These are phyloP conservation scores for Eleusine indica DNA, from an alignment of 176 grass and related monocot genomes.

Conservation along the genomic window DNA sequence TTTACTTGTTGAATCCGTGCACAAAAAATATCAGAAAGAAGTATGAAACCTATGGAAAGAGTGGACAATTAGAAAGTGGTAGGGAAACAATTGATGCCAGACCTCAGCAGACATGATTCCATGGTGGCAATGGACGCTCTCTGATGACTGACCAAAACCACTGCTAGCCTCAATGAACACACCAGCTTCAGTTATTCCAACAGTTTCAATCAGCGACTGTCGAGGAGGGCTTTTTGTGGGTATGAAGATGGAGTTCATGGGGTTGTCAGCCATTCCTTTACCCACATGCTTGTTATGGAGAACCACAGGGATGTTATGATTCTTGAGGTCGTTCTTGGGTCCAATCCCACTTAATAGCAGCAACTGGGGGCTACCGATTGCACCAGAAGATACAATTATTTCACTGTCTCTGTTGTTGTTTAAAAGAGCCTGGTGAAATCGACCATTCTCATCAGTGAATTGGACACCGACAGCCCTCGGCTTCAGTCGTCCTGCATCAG, in stretches of 20 bases:
- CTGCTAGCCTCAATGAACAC: conserved; percentile 90
- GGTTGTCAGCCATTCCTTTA: conserved; percentile 82
- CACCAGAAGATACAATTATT: conserved; percentile 67
- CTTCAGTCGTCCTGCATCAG: conserved; percentile 38
- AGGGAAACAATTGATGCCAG: background rate
- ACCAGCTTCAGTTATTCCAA: conserved; percentile 70
- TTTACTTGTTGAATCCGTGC: no score
- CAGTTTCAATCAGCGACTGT: conserved; percentile 88
- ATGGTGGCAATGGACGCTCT: conserved; percentile 79
- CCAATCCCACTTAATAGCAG: conserved; percentile 81
- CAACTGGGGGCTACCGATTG: conserved; percentile 76
- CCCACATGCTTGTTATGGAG: conserved; percentile 72
- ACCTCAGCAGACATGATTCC: conserved; percentile 95
- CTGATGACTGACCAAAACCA: conserved; percentile 79
- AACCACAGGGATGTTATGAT: conserved; percentile 63
- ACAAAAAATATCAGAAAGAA: no score
- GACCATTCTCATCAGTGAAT: conserved; percentile 74
- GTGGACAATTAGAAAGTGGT: no score
- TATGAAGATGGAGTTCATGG: conserved; percentile 91
- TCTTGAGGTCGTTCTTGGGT: conserved; percentile 68
- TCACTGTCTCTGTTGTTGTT: conserved; percentile 49
- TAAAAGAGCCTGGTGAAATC: conserved; percentile 55
- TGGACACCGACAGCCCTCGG: conserved; percentile 66
- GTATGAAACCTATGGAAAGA: no score
- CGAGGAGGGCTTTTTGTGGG: conserved; percentile 71